These are phyloP conservation scores for Cinnamomum micranthum DNA, from an alignment of 164 flowering plant genomes.

Conservation along the genomic window DNA sequence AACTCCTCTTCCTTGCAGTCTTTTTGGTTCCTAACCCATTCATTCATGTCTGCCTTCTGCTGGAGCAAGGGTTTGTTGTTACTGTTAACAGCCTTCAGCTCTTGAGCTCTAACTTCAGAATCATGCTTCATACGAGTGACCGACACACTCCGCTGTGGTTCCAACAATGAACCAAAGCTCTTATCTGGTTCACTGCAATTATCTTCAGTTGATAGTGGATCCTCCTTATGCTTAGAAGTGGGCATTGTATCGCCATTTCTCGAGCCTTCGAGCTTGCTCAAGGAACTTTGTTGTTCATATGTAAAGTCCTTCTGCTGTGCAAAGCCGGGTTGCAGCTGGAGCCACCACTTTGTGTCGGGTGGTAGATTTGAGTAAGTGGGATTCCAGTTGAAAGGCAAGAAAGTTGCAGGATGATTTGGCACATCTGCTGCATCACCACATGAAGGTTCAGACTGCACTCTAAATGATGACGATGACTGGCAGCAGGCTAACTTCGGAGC, in stretches of 20 bases:
- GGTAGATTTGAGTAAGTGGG: conserved; percentile 23
- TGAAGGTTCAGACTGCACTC: conserved; percentile 17
- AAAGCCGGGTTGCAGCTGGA: conserved; percentile 31
- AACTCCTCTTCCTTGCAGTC: conserved; percentile 12
- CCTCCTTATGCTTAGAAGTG: conserved; percentile 12
- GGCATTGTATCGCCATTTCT: conserved; percentile 14
- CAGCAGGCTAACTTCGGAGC: conserved; percentile 67
- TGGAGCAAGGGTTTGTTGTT: conserved; percentile 10
- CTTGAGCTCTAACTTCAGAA: conserved; percentile 19
- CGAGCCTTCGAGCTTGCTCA: conserved; percentile 23
- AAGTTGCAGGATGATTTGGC: conserved; percentile 17
- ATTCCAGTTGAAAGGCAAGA: conserved; percentile 28
- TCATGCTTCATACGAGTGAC: conserved; percentile 24
- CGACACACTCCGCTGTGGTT: conserved; percentile 14
- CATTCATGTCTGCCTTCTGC: conserved; percentile 20
- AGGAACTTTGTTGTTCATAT: conserved; percentile 26
- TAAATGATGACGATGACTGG: conserved; percentile 43
- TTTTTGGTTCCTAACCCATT: conserved; percentile 10
- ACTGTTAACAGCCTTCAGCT: conserved; percentile 19
- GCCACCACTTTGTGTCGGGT: conserved; percentile 46
- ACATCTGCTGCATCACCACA: conserved; percentile 19
- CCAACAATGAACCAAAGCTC: conserved; percentile 11
- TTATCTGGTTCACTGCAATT: neutral
- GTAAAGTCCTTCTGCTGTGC: conserved; percentile 29
- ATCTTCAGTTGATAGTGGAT: conserved; percentile 13